These are phyloP conservation scores for Alternaria atra DNA, from an alignment of 2,329 filamentous ascomycete genomes.

Conservation along the genomic window DNA sequence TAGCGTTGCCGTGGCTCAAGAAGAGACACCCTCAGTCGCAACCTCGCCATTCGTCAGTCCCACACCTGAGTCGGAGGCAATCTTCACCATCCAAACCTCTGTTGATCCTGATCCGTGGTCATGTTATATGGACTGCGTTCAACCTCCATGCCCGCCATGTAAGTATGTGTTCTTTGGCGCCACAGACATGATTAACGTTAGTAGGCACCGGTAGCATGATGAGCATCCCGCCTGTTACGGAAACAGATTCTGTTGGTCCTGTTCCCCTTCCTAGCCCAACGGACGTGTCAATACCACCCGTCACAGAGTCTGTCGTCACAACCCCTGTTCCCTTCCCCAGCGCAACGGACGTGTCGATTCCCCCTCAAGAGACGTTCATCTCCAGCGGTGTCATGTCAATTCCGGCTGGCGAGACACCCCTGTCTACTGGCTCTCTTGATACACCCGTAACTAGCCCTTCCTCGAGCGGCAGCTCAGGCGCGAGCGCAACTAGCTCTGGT, in stretches of 20 bases:
- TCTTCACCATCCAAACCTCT: constrained; percentile 43
- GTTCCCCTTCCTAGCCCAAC: constrained; percentile 19
- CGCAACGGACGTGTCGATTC: constrained; percentile 29
- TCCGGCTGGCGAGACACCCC: constrained; percentile 34
- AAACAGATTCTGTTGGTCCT: background rate
- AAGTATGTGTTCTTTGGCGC: background rate
- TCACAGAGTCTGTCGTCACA: constrained; percentile 1
- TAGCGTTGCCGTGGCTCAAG: constrained; percentile 31
- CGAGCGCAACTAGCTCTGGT: constrained; percentile 3
- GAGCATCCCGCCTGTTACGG: constrained; percentile 7
- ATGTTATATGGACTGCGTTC: constrained; percentile 40
- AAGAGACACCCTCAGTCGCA: constrained; percentile 20
- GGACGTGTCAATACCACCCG: constrained; percentile 15
- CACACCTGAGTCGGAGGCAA: constrained; percentile 27
- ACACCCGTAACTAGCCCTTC: constrained; percentile 15
- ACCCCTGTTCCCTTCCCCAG: constrained; percentile 2
- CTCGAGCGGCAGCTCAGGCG: constrained; percentile 1
- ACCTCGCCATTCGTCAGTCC: constrained; percentile 24
- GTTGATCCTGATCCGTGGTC: constrained; percentile 24
- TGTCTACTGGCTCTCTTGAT: constrained; percentile 17
- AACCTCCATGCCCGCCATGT: constrained; percentile 41
- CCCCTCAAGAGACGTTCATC: constrained; percentile 26
- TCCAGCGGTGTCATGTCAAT: constrained; percentile 25
- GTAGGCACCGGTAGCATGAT: constrained; percentile 22
- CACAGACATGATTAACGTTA: constrained; percentile 7